Percentiles rank a stretch among this genome's conserved stretches.
phyloP scores from a whole-genome alignment of 129 eudicot species.

The Saussurea involucrata region DNA sequence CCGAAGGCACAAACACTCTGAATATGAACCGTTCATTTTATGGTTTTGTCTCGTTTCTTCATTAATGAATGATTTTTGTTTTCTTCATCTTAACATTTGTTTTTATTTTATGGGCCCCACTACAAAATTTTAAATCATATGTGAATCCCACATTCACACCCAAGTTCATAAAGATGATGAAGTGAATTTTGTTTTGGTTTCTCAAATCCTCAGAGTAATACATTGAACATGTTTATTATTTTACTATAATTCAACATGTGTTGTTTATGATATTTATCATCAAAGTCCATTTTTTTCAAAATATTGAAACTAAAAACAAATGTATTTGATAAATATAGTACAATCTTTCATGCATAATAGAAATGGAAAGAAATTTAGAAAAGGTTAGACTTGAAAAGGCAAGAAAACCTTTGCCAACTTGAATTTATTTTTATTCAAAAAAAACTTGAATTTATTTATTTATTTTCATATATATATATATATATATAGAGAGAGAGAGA shows the following conservation, averaged over 20 bases:
- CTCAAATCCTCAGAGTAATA: background rate
- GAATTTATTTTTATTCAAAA: no score
- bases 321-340: background rate
- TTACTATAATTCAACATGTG: background rate
- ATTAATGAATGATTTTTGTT: background rate
- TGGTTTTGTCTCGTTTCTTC: background rate
- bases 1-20: background rate
- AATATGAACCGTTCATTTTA: background rate
- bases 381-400: background rate
- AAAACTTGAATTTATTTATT: no score
- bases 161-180: background rate
- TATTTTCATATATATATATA: no score
- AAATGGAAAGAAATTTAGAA: background rate
- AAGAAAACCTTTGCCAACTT: background rate
- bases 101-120: constrained; percentile 1
- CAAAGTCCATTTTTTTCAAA: background rate
- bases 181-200: constrained; percentile 15
- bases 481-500: no score
- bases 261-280: background rate
- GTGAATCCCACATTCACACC: background rate
- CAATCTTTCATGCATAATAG: background rate
- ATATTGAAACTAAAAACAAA: background rate
- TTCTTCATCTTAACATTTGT: background rate
- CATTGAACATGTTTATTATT: constrained; percentile 4
- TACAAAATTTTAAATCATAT: constrained; percentile 3